These are phyloP conservation scores for Trifolium repens DNA, from an alignment of 306 rosid species.

Conservation along the genomic window DNA sequence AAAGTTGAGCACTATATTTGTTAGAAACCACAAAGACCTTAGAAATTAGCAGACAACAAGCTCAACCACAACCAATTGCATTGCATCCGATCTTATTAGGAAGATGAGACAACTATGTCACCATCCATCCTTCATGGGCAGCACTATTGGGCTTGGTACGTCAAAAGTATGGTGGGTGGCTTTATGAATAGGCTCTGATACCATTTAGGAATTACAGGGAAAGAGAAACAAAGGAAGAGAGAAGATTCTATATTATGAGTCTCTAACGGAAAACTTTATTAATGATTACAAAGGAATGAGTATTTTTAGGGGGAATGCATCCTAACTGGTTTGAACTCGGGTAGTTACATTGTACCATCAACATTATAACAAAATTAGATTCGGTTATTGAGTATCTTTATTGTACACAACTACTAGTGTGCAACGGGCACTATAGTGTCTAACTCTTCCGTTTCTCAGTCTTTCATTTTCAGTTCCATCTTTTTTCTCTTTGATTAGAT, in stretches of 20 bases:
- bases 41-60: conserved; percentile 21
- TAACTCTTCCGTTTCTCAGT: neutral
- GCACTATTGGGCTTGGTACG: neutral
- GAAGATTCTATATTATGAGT: neutral
- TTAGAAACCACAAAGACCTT: conserved; percentile 9
- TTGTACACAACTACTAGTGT: neutral
- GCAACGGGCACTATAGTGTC: neutral
- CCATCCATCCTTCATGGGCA: neutral
- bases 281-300: conserved; percentile 1
- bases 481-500: neutral
- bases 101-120: conserved; percentile 27
- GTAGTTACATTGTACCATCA: neutral
- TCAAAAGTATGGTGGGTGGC: neutral
- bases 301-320: neutral
- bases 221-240: neutral
- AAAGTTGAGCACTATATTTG: neutral
- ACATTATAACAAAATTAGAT: neutral
- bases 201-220: neutral
- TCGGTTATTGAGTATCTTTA: neutral
- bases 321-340: neutral
- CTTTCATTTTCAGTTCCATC: neutral
- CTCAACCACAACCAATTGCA: conserved; percentile 7
- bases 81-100: conserved; percentile 20
- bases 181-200: neutral
- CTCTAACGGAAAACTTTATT: neutral